Conservation (phyloP, 2,329 filamentous ascomycete species). For the Emergomyces orientalis region DNA sequence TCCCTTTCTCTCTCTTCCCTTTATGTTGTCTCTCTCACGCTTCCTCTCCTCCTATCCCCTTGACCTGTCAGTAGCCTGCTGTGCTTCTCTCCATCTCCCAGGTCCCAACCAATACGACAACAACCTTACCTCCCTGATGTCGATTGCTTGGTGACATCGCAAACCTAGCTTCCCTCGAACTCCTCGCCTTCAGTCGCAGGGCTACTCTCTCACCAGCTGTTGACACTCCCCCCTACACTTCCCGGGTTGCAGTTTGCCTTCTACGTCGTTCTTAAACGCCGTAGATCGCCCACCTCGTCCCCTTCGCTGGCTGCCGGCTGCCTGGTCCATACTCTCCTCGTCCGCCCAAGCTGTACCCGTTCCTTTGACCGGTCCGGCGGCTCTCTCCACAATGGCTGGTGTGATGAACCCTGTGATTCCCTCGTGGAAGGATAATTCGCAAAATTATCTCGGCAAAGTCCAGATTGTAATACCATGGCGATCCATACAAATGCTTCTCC, state of each 20-base stretch:
- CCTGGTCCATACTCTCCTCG: not conserved
- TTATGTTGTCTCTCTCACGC: conserved; percentile 14
- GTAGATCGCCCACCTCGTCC: not conserved
- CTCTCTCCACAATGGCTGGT: conserved; percentile 8
- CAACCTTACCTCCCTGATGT: conserved; percentile 6
- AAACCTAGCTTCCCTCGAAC: not conserved
- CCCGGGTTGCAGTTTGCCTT: conserved; percentile 13
- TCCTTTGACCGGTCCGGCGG: not conserved
- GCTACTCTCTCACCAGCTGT: conserved; percentile 10
- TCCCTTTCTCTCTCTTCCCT: conserved; percentile 12
- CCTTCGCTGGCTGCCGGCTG: not conserved
- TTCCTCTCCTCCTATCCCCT: not conserved
- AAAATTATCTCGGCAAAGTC: conserved; percentile 37
- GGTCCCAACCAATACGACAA: not conserved
- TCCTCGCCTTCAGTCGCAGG: not conserved
- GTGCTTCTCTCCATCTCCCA: not conserved
- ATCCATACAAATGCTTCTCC: conserved; percentile 44
- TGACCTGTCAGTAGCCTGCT: conserved; percentile 13
- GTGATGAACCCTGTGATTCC: conserved; percentile 31
- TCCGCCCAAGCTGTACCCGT: not conserved
- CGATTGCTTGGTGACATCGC: conserved; percentile 1
- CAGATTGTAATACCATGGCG: conserved; percentile 42
- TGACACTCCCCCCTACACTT: conserved; percentile 16
- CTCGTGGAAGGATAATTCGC: conserved; percentile 40
- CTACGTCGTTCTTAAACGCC: conserved; percentile 13